Evolutionary conservation across 2,329 filamentous ascomycete species (phyloP), one percentile per base, ranked within the genome.

Genomic region (Celoporthe dispersa): DNA sequence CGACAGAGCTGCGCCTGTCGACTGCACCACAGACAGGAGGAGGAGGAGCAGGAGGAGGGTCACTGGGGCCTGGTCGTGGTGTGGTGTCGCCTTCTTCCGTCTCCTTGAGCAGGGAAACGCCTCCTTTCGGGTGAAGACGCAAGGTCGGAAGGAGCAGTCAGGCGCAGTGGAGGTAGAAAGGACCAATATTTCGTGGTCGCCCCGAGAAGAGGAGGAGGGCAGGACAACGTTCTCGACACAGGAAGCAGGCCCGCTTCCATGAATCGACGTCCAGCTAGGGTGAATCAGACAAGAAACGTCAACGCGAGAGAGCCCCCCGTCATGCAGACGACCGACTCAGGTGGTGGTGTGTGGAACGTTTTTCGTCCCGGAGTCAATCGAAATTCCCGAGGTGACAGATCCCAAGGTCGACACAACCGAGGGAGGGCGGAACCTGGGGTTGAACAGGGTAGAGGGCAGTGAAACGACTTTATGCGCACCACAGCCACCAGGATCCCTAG

Each of bases 381-480:
- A 35, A 37, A 16, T 7, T 37, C 57, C 53, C 51, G 51, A 33
- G 25, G 28, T 31, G 53, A 57, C 53, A 31, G 53, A 31, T 19
- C 57, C 57, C 31, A 60, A n/a, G 57, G 31, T 37, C 33, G 33
- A 37, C 31, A 37, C 57, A 11, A 28, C 51, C 57, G 33, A 33
- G 57, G 33, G 19, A 19, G 7, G 25, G 57, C 6, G 19, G 57
- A 31, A 57, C 25, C 57, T 60, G 33, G 55, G 64, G 59, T 28
- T 57, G 25, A 48, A 44, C 48, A 37, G 63, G 70, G 48, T 60
- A 63, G 51, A 71, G 53, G 51, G 64, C 61, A 65, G 51, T 70
- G 60, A 64, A 65, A 67, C 55, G 68, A n/a, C 64, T 71, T 70
- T 60, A 70, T 70, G 62, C 68, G 63, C 57, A 14, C n/a, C 61